phyloP scores from a whole-genome alignment of 306 rosid species.

The Begonia fuchsioides region DNA sequence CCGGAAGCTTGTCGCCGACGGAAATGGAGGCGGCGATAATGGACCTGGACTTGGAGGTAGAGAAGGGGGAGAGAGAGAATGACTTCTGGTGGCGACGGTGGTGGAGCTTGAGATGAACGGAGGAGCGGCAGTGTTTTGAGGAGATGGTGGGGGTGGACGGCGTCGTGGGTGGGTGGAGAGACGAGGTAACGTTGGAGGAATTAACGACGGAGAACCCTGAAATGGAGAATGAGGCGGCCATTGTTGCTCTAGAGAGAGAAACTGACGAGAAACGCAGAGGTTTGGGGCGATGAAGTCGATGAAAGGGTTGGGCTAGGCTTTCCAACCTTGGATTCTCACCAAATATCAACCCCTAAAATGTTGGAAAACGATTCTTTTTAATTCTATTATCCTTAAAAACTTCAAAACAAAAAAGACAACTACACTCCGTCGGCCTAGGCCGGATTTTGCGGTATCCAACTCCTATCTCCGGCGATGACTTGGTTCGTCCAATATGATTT shows the following conservation, averaged over 20 bases:
- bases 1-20: conserved; percentile 61
- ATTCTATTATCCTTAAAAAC: too few relatives aligned
- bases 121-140: conserved; percentile 16
- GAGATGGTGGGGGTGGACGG: conserved; percentile 3
- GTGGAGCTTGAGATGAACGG: conserved; percentile 22
- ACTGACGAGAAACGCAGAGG: not conserved
- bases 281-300: conserved; percentile 18
- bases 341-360: too few relatives aligned
- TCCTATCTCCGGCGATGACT: too few relatives aligned
- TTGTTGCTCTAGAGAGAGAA: conserved; percentile 3
- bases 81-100: conserved; percentile 11
- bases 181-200: conserved; percentile 15
- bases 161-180: conserved; percentile 18
- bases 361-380: conserved; percentile 1
- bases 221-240: conserved; percentile 43
- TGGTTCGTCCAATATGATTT: too few relatives aligned
- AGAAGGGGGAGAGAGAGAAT: conserved; percentile 23
- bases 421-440: too few relatives aligned
- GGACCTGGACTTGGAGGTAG: conserved; percentile 21
- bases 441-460: too few relatives aligned
- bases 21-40: conserved; percentile 55
- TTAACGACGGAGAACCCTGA: conserved; percentile 27
- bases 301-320: not conserved
- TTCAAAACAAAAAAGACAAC: too few relatives aligned
- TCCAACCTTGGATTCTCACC: fast-evolving